Evolutionary conservation across 148 eudicot genomes (phyloP).

Genomic region (Bassia scoparia): DNA sequence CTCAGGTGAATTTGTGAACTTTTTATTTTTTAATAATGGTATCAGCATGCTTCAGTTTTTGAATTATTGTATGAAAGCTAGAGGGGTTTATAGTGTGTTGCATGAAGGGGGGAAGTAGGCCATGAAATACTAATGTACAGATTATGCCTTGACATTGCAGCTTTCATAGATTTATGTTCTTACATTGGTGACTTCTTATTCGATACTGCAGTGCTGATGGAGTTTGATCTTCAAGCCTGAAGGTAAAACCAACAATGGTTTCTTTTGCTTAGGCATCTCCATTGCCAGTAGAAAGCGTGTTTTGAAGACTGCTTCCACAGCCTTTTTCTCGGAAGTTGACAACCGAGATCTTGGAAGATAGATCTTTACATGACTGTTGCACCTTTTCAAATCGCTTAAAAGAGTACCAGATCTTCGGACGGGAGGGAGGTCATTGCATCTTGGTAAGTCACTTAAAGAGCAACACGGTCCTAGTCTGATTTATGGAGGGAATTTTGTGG

Average conservation of each 20-base stretch:
- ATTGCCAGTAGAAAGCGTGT: conserved; percentile 8
- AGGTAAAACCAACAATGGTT: background rate
- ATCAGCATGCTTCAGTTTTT: background rate
- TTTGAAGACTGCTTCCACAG: conserved; percentile 8
- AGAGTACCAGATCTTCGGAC: background rate
- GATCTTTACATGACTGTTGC: background rate
- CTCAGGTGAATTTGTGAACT: background rate
- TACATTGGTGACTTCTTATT: background rate
- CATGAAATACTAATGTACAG: background rate
- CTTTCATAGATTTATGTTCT: background rate
- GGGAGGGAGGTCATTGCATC: background rate
- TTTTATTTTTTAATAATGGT: background rate
- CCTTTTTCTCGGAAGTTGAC: background rate
- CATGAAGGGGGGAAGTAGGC: background rate
- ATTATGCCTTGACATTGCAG: background rate
- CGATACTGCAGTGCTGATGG: conserved; percentile 22
- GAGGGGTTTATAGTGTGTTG: background rate
- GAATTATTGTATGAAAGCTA: background rate
- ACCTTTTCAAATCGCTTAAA: background rate
- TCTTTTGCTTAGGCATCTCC: conserved; percentile 11
- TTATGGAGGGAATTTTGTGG: background rate
- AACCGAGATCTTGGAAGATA: background rate
- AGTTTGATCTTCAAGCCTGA: conserved; percentile 18
- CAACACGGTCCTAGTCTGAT: background rate
- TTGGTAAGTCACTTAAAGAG: conserved; percentile 1